phyloP scores from a whole-genome alignment of 495 filamentous ascomycete species.

The Aspergillus egyptiacus region DNA sequence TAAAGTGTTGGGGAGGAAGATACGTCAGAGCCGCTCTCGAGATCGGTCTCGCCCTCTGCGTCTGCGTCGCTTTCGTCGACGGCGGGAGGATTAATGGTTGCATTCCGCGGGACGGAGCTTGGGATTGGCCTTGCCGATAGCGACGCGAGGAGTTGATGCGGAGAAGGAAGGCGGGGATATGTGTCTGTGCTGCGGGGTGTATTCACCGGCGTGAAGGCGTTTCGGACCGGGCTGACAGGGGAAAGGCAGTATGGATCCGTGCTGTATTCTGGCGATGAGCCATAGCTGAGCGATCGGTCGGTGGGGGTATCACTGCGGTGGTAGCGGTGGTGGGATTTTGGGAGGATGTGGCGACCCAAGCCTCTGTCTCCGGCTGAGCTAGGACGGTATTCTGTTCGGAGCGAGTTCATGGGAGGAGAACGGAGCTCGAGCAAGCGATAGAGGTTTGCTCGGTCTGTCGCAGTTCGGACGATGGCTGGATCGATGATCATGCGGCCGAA shows the following conservation, averaged over 20 bases:
- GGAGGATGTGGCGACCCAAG: constrained; percentile 5
- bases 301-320: constrained; percentile 16
- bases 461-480: constrained; percentile 48
- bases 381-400: constrained; percentile 2
- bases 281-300: constrained; percentile 19
- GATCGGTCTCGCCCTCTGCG: constrained; percentile 4
- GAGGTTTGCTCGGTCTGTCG: constrained; percentile 47
- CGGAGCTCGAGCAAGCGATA: constrained; percentile 35
- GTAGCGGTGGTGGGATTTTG: constrained; percentile 8
- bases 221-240: constrained; percentile 22
- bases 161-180: constrained; percentile 3
- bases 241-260: constrained; percentile 26
- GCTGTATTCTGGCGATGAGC: constrained; percentile 23
- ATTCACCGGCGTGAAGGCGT: constrained; percentile 33
- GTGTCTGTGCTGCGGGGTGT: constrained; percentile 23
- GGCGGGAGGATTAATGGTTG: not conserved
- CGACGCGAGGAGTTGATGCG: constrained; percentile 9
- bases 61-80: constrained; percentile 10
- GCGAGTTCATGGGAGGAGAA: not conserved
- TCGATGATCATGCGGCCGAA: constrained; percentile 67
- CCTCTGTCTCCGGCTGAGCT: constrained; percentile 6
- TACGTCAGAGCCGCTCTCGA: constrained; percentile 8
- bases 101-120: not conserved
- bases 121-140: not conserved
- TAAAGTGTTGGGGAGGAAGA: constrained; percentile 7